phyloP scores from a whole-genome alignment of 495 filamentous ascomycete genomes.

The Aspergillus leporis region DNA sequence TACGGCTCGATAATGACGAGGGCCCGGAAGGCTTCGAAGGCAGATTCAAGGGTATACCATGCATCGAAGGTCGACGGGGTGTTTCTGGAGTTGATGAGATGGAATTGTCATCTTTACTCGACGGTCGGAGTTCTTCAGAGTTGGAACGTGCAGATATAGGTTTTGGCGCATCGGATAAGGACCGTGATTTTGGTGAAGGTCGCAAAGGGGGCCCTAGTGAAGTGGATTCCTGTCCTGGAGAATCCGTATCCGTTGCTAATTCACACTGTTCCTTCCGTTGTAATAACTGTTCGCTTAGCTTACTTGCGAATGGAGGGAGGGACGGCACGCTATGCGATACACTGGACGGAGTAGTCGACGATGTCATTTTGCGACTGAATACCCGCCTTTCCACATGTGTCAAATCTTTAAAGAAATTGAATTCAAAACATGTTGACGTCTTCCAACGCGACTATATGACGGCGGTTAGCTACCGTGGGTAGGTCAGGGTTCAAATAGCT shows the following conservation, averaged over 20 bases:
- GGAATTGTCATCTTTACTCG: constrained; percentile 79
- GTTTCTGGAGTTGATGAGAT: constrained; percentile 61
- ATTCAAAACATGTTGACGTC: constrained; percentile 1
- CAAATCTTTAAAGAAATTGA: not conserved
- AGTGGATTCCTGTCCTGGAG: constrained; percentile 17
- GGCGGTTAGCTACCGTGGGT: not conserved
- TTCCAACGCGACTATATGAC: not conserved
- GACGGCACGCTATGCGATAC: constrained; percentile 24
- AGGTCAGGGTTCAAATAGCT: not conserved
- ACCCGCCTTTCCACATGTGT: constrained; percentile 8
- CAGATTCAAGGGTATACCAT: constrained; percentile 74
- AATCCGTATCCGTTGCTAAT: constrained; percentile 14
- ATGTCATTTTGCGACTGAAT: constrained; percentile 21
- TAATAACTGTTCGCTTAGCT: constrained; percentile 43
- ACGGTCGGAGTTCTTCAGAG: constrained; percentile 30
- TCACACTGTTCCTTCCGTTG: constrained; percentile 27
- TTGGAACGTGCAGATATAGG: constrained; percentile 31
- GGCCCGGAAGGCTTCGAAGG: constrained; percentile 56
- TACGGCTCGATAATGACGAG: constrained; percentile 59
- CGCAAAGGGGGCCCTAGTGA: constrained; percentile 23
- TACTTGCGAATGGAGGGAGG: constrained; percentile 40
- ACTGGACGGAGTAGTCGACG: constrained; percentile 23
- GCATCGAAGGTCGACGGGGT: constrained; percentile 63
- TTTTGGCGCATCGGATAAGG: constrained; percentile 46
- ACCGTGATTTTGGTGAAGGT: constrained; percentile 42